Evolutionary conservation across 208 protist species (phyloP), one percentile per base, ranked within the genome.

Genomic region (Leishmania guyanensis): DNA sequence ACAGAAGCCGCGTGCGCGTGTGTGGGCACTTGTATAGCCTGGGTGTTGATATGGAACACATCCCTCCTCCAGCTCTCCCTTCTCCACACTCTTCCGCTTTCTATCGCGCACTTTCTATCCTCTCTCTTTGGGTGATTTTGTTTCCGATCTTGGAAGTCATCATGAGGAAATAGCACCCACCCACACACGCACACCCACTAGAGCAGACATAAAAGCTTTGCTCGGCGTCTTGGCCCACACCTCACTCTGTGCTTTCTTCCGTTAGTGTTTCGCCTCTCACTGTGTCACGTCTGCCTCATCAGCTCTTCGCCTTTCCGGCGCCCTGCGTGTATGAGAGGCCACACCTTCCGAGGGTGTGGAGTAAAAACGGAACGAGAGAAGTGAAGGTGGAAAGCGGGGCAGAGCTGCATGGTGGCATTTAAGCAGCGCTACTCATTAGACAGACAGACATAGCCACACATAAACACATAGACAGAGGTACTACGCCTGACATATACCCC

Each of bases 1-100:
- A 73, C 69, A 53, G 46, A 73, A 51, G 69, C 69, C 10, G 48
- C 69, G 69, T 54, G 69, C 69, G 69, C 36, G 46, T 36, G 5
- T 36, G 26, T 51, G 69, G 46, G 46, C 26, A 73, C 0, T 22
- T 54, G n/a, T 16, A 36, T 73, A 46, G 46, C 46, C 39, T 3
- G 1, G 48, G 69, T 73, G 69, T 36, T 29, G 43, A 9, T 22
- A 51, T 72, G 43, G 39, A 39, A 48, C 26, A 16, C 39, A n/a
- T n/a, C n/a, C n/a, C 22, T 33, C 1, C 48, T 33, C 39, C 33
- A 0, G 39, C 66, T n/a, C 5, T 46, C 43, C 43, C 36, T 53
- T 53, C 10, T 20, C 20, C 26, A 71, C 70, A 53, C 17, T 62
- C 72, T 43, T 14, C n/a, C 33, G 1, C 33, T 76, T 33, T 62